Evolutionary conservation across 2,329 filamentous ascomycete genomes (phyloP), one percentile per base, ranked within the genome.

Genomic region (Blastomyces percursus): DNA sequence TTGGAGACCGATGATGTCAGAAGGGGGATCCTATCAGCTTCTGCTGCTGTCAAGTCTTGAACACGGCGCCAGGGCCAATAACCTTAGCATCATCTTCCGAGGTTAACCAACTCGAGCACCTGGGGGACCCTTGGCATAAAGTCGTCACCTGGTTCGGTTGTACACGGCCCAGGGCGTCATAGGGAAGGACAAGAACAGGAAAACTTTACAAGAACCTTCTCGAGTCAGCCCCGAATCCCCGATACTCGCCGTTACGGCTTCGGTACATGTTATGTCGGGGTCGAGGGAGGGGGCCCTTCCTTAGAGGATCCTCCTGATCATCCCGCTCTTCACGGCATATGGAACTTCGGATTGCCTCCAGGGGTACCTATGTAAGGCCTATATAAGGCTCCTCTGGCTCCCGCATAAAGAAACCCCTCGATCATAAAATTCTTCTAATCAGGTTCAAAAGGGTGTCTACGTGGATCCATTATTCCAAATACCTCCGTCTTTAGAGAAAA

Each of bases 61-160:
- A 24, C 54, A 42, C 32, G 32, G 32, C 32, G 35, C 21, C n/a
- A 58, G 32, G 30, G n/a, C 14, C 24, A 24, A 56, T 35, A n/a
- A n/a, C n/a, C 54, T 40, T 42, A 35, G 54, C 54, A 40, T 46
- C 19, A 59, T 16, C 56, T 32, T 59, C 56, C 56, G 56, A 59
- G 56, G 56, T 56, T 56, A 42, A 6, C 32, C 35, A 40, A 21
- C 40, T 59, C 21, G 32, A n/a, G 40, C 40, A 46, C n/a, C 9
- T 35, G 55, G 55, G 2, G 35, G 56, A 19, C 21, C 40, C 38
- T 58, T 58, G 55, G 42, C 56, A 32, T 19, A 14, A 48, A n/a
- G 32, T 58, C 51, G 32, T 54, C 54, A 56, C 24, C 40, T 46
- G 56, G 40, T 32, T 59, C 56, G 56, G 56, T 48, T 59, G 56